Evolutionary conservation across 495 filamentous ascomycete genomes (phyloP), one percentile per base, ranked within the genome.

Genomic region (Cudoniella acicularis): DNA sequence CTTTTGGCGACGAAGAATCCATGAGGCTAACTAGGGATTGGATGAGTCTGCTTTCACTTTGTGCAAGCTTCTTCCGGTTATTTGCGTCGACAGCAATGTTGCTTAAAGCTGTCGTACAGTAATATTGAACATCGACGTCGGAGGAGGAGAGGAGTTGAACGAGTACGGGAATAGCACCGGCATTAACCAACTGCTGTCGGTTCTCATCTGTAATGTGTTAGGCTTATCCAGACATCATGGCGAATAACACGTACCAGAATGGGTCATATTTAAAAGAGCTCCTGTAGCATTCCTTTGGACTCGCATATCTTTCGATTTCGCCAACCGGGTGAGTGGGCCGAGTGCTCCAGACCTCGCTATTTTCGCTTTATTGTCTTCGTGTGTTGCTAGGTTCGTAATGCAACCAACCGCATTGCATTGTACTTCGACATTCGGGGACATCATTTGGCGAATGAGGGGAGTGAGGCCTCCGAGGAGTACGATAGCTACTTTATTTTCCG

Each of bases 351-450:
- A 98, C 47, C 90, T 85, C 62, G 94, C 95, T 67, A 98, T 98
- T 74, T 95, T 97, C 43, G 95, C 91, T 77, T 98, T 98, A 75
- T 98, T 98, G 54, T 98, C 94, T 74, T 98, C 94, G 67, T 98
- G 94, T 1, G 94, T 98, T 58, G 94, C 94, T 25, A 98, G 73
- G 68, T 98, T 98, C 3, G 94, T 98, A 66, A 98, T 98, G 75
- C 94, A 98, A 43, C 94, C 94, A 50, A 98, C 94, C 30, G 94
- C 94, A 70, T 98, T 98, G 81, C 94, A 98, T 72, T 98, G 94
- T 27, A 98, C 94, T 73, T 98, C 94, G 61, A 98, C 94, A 65
- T 98, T 98, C n/a, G 87, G 84, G 42, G 93, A 97, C 79, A 91
- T 91, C 94, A 98, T 98, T 73, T 98, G 95, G 49, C 89, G 87